Evolutionary conservation across 345 rosid genomes (phyloP).

Genomic region (Populus davidiana): DNA sequence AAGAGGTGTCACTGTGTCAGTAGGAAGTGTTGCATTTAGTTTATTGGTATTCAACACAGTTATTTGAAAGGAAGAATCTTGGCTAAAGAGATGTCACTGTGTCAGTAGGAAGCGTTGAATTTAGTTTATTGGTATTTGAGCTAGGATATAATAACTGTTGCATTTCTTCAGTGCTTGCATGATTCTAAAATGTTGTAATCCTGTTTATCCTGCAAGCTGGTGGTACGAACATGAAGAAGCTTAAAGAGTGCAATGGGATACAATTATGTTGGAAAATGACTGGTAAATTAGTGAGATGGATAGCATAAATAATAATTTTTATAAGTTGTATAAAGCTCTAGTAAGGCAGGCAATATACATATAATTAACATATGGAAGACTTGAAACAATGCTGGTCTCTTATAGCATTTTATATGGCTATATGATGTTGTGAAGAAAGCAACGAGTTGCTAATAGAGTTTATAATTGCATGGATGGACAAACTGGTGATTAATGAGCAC

Average conservation of each 20-base stretch:
- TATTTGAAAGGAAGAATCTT: constrained; percentile 1
- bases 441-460: background rate
- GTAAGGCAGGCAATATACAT: background rate
- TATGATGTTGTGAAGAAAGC: background rate
- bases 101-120: background rate
- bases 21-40: background rate
- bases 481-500: background rate
- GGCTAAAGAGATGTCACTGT: background rate
- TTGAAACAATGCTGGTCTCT: background rate
- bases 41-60: background rate
- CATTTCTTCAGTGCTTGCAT: background rate
- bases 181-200: background rate
- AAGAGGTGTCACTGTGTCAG: background rate
- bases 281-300: background rate
- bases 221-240: background rate
- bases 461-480: background rate
- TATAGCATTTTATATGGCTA: background rate
- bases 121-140: background rate
- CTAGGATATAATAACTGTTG: background rate
- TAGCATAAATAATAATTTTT: background rate
- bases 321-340: background rate
- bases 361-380: background rate
- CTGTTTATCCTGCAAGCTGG: background rate
- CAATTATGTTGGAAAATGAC: too few relatives aligned
- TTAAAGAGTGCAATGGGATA: background rate